Evolutionary conservation across 148 eudicot genomes (phyloP).

Genomic region (Silene latifolia): DNA sequence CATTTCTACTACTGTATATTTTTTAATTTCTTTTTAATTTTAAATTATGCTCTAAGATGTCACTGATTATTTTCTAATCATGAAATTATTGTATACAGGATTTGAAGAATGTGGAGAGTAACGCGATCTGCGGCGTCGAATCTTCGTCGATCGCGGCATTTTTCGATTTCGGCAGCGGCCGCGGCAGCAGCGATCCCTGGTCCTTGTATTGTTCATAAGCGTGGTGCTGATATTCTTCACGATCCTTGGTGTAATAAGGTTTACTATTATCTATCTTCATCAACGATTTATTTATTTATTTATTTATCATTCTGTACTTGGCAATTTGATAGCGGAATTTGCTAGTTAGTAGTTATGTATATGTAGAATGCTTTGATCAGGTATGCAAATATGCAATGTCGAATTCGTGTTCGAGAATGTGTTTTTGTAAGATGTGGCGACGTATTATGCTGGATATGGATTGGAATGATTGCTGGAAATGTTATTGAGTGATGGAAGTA

Average conservation of each 20-base stretch:
- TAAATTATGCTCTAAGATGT: background rate
- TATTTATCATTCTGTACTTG: too few species aligned
- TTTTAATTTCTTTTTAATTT: too few species aligned
- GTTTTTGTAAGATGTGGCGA: background rate
- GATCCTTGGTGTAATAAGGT: constrained; percentile 99
- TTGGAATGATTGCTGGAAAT: background rate
- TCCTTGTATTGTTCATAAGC: constrained; percentile 91
- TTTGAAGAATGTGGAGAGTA: constrained; percentile 52
- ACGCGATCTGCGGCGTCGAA: constrained; percentile 58
- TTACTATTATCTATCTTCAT: background rate
- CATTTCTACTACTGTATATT: too few species aligned
- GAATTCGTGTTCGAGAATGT: background rate
- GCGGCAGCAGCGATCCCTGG: constrained; percentile 52
- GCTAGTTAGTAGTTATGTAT: background rate
- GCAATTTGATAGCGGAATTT: background rate
- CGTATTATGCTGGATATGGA: background rate
- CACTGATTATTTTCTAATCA: background rate
- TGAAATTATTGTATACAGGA: background rate
- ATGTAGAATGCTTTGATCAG: background rate
- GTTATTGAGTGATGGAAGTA: background rate
- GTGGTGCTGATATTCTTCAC: constrained; percentile 94
- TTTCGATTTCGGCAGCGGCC: constrained; percentile 50
- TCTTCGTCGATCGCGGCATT: constrained; percentile 53
- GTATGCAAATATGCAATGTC: too few species aligned
- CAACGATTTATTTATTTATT: background rate